These are phyloP conservation scores for Lophiotrema nucula DNA, from an alignment of 495 filamentous ascomycete species.

Conservation along the genomic window DNA sequence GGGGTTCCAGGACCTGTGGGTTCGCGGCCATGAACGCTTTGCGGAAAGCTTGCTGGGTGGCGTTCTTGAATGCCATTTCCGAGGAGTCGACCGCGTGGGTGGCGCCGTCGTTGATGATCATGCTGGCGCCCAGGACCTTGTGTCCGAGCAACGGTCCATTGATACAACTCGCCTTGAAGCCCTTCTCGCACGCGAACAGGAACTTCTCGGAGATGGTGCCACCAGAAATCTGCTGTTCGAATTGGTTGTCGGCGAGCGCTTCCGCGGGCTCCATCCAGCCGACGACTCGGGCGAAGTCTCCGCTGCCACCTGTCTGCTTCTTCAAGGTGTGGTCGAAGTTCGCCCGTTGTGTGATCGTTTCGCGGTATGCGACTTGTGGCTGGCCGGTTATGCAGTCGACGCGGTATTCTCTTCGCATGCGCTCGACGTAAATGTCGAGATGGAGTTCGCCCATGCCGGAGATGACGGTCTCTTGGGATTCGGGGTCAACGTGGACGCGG, in stretches of 20 bases:
- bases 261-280: slow-evolving; percentile 89
- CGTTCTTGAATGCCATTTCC: slow-evolving; percentile 97
- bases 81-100: slow-evolving; percentile 98
- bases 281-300: slow-evolving; percentile 91
- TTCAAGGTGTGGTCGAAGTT: slow-evolving; percentile 92
- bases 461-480: slow-evolving; percentile 94
- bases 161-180: slow-evolving; percentile 79
- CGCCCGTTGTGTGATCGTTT: slow-evolving; percentile 76
- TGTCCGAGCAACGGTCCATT: slow-evolving; percentile 93
- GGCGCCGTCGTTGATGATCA: slow-evolving; percentile 95
- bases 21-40: slow-evolving; percentile 81
- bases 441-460: slow-evolving; percentile 98
- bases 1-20: slow-evolving; percentile 83
- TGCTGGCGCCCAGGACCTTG: slow-evolving; percentile 80
- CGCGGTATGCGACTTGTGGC: slow-evolving; percentile 95
- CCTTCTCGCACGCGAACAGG: slow-evolving; percentile 93
- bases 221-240: slow-evolving; percentile 82
- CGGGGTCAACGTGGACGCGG: slow-evolving; percentile 84
- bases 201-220: slow-evolving; percentile 96
- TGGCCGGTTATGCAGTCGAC: slow-evolving; percentile 94
- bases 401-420: slow-evolving; percentile 95
- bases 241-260: slow-evolving; percentile 70
- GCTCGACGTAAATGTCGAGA: slow-evolving; percentile 96
- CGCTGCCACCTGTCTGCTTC: slow-evolving; percentile 94
- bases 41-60: slow-evolving; percentile 94